Evolutionary conservation across 768 basidiomycete species (phyloP).

Genomic region (Tricholoma bakamatsutake): DNA sequence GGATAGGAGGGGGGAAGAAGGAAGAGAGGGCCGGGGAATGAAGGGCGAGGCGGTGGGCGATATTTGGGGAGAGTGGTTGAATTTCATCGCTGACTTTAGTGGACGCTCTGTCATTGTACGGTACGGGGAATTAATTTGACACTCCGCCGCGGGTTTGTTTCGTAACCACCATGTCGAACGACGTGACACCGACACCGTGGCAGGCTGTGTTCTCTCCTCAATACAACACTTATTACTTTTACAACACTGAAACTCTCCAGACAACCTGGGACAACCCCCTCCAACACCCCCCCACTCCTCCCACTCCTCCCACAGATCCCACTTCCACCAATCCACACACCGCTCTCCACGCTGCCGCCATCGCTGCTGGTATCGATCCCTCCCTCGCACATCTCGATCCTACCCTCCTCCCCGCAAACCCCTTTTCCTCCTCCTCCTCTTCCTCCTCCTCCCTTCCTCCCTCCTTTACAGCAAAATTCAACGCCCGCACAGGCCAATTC

Average conservation of each 20-base stretch:
- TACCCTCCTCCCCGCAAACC: slow-evolving; percentile 46
- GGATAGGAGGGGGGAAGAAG: neutral
- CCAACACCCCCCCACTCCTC: slow-evolving; percentile 25
- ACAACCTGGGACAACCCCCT: slow-evolving; percentile 85
- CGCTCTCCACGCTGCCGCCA: slow-evolving; percentile 62
- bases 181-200: slow-evolving; percentile 37
- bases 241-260: slow-evolving; percentile 66
- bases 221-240: slow-evolving; percentile 83
- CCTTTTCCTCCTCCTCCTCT: slow-evolving; percentile 19
- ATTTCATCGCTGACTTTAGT: neutral
- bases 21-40: neutral
- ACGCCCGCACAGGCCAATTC: slow-evolving; percentile 77
- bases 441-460: slow-evolving; percentile 27
- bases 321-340: slow-evolving; percentile 25
- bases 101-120: too few species aligned
- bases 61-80: neutral
- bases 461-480: slow-evolving; percentile 69
- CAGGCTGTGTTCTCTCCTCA: slow-evolving; percentile 77
- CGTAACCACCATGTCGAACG: too few species aligned
- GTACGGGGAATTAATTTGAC: too few species aligned
- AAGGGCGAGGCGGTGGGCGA: neutral
- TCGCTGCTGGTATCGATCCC: slow-evolving; percentile 80
- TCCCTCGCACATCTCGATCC: slow-evolving; percentile 78
- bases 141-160: too few species aligned
- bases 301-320: slow-evolving; percentile 17